Evolutionary conservation across 768 basidiomycete species (phyloP).

Genomic region (Candolleomyces aberdarensis): DNA sequence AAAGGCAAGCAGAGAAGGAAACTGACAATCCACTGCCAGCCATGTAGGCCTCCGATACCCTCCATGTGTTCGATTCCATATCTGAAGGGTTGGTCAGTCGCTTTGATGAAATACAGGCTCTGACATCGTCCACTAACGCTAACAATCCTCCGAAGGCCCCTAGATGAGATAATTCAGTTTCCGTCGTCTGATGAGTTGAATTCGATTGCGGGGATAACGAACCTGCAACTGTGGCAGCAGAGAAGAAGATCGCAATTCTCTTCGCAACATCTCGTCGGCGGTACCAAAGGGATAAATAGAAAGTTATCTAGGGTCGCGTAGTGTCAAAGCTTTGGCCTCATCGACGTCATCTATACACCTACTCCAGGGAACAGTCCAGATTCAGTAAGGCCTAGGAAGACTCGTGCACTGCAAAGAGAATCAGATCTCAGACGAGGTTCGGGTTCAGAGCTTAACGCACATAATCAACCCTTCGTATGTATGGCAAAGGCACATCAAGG

Average conservation of each 20-base stretch:
- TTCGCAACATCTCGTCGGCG: conserved; percentile 52
- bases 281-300: conserved; percentile 59
- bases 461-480: conserved; percentile 27
- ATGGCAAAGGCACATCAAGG: conserved; percentile 30
- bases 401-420: conserved; percentile 26
- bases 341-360: conserved; percentile 5
- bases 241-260: conserved; percentile 63
- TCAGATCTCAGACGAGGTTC: neutral
- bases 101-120: conserved; percentile 1
- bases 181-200: neutral
- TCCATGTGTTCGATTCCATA: conserved; percentile 46
- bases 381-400: conserved; percentile 40
- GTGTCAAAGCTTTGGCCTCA: neutral
- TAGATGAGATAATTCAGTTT: neutral
- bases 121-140: conserved; percentile 26
- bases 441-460: conserved; percentile 13
- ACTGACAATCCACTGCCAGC: conserved; percentile 51
- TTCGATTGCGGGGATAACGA: conserved; percentile 6
- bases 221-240: conserved; percentile 57
- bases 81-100: conserved; percentile 24
- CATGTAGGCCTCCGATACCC: conserved; percentile 33
- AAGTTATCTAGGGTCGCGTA: conserved; percentile 26
- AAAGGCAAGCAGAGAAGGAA: neutral
- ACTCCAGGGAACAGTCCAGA: conserved; percentile 38
- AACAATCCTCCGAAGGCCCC: conserved; percentile 32